Base-by-base conservation (phyloP, 2,329 filamentous ascomycete species). In the Blumeria hordei region DNA sequence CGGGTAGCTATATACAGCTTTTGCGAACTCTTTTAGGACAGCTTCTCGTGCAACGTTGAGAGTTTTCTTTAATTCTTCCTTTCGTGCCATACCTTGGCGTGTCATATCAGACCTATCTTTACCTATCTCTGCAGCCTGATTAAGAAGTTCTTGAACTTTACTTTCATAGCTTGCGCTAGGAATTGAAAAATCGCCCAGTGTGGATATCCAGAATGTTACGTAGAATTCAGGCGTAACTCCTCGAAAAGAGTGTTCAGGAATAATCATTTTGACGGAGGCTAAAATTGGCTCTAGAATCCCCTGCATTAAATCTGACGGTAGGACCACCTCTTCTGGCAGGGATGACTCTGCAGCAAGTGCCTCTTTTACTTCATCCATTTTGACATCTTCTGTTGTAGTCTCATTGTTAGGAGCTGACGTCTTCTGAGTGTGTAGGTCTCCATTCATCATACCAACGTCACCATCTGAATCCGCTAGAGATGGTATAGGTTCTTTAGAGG, bases 201-300 rank as follows among this genome's bases (percentile, higher is more conserved):
- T 81, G 11, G 95, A 73, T 53, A 88, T 82, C 92, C 92, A 98
- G 68, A 98, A 98, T 0, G 84, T 85, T 45, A 85, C 78, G 63
- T 87, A 95, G 65, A 95, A 90, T 34, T 85, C 80, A 0, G 87
- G 74, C 45, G 80, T 88, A 54, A 95, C 75, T 53, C 77, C 77
- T 10, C 77, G 71, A 73, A 82, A 87, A 5, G 80, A 75, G 7
- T 78, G 74, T 1, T 75, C 68, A 0, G 83, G 76, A 10, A 86
- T 66, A 0, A 76, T 70, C 6, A 71, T 69, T 57, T 77, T 75
- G 16, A 94, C 74, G 34, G 79, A 74, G 8, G 83, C 76, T 56
- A 88, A 81, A 16, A 95, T 71, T 5, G 81, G 79, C 59, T 84
- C 79, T 52, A 96, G 74, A 1, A 85, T 76, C 28, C 83, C 79